phyloP scores from a whole-genome alignment of 495 filamentous ascomycete species.

The Penicillium egyptiacum region DNA sequence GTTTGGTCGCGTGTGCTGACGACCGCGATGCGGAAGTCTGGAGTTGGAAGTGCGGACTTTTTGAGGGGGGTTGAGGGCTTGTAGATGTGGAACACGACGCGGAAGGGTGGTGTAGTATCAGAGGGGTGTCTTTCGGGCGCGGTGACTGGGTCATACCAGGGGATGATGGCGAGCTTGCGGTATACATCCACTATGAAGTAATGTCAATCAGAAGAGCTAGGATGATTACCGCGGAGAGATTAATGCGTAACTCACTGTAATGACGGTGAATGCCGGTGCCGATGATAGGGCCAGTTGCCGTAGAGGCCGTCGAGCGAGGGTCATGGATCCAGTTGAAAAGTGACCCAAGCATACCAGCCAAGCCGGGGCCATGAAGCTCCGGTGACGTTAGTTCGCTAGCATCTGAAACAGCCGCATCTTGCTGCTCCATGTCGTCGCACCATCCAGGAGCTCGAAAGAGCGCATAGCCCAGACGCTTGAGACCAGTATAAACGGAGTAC shows the following conservation, averaged over 20 bases:
- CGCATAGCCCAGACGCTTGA: slow-evolving; percentile 82
- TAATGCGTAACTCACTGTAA: slow-evolving; percentile 52
- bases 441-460: slow-evolving; percentile 66
- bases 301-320: slow-evolving; percentile 27
- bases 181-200: slow-evolving; percentile 62
- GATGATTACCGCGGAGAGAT: not conserved
- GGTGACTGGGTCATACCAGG: slow-evolving; percentile 62
- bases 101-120: slow-evolving; percentile 54
- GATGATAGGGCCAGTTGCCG: slow-evolving; percentile 66
- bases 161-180: slow-evolving; percentile 70
- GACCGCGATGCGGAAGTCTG: slow-evolving; percentile 82
- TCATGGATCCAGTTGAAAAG: slow-evolving; percentile 39
- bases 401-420: slow-evolving; percentile 1
- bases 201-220: not conserved
- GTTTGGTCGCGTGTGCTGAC: slow-evolving; percentile 68
- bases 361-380: slow-evolving; percentile 28
- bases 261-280: slow-evolving; percentile 74
- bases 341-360: slow-evolving; percentile 36
- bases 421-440: slow-evolving; percentile 32
- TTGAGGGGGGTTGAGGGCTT: slow-evolving; percentile 70
- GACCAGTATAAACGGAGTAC: slow-evolving; percentile 79
- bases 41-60: slow-evolving; percentile 70
- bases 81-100: slow-evolving; percentile 74
- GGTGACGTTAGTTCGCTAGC: slow-evolving; percentile 6
- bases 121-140: slow-evolving; percentile 17